Base-by-base conservation (phyloP, 805 yeast species). In the Cyberlindnera subsufficiens region DNA sequence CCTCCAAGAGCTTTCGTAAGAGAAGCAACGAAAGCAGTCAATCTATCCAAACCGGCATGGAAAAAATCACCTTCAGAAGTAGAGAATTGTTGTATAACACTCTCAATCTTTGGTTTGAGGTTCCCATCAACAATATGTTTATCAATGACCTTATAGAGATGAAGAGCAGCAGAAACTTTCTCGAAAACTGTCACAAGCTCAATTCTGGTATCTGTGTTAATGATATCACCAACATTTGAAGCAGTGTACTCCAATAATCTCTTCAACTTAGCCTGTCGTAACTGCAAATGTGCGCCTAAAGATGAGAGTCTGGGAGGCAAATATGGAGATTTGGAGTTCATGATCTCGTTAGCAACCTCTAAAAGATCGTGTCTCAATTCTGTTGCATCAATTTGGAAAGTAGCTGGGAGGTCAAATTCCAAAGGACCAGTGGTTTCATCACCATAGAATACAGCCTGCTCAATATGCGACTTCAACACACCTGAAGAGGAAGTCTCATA, bases 391-490 rank as follows among this genome's bases (percentile, higher is more conserved):
- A 78, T 62, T 8, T 71, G 69, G 4, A 77, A 62, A 13, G 69
- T 73, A 3, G 58, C 54, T 4, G 74, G 69, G 35, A 62, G 72
- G 55, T 61, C 68, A 48, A 80, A 76, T 19, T 69, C 68, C 16
- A 80, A 57, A 6, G 82, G 80, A 44, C 68, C 75, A 16, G 60
- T 55, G 2, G 55, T 53, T 6, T 63, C 51, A 9, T 59, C 63
- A 2, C 78, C 72, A 48, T 77, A 85, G 53, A 81, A 83, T 1
- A 90, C 77, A 0, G 90, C 96, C 61, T 90, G 97, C 51, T 84
- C 93, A 18, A 91, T 76, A 52, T 82, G 90, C 0, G 87, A 75
- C 56, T 81, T 82, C 30, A 86, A 19, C 31, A 50, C 42, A 9
- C 42, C 68, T 37, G 80, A 69, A 4, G 69, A 50, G 5, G 44